phyloP scores from a whole-genome alignment of 1,284 basidiomycete species.

The Apiotrichum siamense region DNA sequence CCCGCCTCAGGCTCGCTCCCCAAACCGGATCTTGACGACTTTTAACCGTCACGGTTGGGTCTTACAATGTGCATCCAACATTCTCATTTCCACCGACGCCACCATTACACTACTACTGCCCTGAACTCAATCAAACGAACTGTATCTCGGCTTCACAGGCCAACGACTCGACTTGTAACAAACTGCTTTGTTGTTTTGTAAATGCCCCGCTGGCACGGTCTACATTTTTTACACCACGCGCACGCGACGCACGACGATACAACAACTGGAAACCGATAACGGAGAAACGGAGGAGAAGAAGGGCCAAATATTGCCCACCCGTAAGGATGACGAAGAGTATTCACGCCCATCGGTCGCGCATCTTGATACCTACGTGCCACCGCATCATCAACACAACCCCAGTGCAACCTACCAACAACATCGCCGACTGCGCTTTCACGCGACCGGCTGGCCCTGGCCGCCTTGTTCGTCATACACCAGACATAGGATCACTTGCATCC shows the following conservation, averaged over 20 bases:
- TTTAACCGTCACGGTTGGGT: conserved; percentile 16
- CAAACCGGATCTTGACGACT: conserved; percentile 44
- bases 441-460: not conserved
- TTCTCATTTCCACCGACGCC: not conserved
- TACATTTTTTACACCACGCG: not conserved
- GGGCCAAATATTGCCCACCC: conserved; percentile 5
- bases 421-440: no score
- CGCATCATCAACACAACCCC: not conserved
- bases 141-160: conserved; percentile 4
- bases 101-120: not conserved
- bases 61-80: not conserved
- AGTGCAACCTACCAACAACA: not conserved
- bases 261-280: not conserved
- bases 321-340: not conserved
- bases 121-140: not conserved
- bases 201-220: not conserved
- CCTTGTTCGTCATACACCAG: not conserved
- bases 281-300: not conserved
- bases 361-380: not conserved
- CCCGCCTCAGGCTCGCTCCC: conserved; percentile 37
- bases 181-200: not conserved
- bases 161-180: conserved; percentile 1
- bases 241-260: not conserved
- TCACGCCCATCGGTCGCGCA: not conserved
- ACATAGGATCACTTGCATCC: not conserved